Evolutionary conservation across 768 basidiomycete genomes (phyloP), one percentile per base, ranked within the genome.

Genomic region (Pulveroboletus frians): DNA sequence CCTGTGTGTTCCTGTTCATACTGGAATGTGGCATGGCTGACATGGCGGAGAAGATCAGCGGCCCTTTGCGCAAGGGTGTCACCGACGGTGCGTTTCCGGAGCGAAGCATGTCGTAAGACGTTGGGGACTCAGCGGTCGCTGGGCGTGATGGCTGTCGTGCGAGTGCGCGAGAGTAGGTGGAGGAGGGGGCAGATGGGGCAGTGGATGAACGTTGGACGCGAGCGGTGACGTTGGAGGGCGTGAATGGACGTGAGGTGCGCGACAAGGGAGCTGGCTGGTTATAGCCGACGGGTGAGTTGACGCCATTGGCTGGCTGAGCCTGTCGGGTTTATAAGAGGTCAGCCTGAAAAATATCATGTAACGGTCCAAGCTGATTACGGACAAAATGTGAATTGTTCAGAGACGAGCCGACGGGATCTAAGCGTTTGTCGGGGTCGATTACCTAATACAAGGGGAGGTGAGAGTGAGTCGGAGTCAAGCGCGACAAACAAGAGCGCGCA

Each of bases 11-110:
- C 11, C 42, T 42, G 13, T 44, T 27, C 35, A 21, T 3, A 52
- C 55, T 21, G 43, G 49, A 40, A 14, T 67, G 59, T 26, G 60
- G 62, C 6, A 59, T 49, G n/a, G 65, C 45, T 11, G 72, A 69
- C 75, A 77, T 80, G 4, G 82, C 79, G 6, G 81, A 64, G 48
- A 86, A 86, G 29, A 87, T 86, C 20, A 81, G 71, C 1, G 84
- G 83, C 18, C 78, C 79, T 17, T 76, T 77, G 48, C 69, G 71
- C 5, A 65, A 39, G 4, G 61, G 53, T 52, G 55, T 5, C 44
- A 37, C 39, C 46, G 30, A 55, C 46, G 47, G 64, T 5, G 53
- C 1, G 29, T 50, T 45, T 27, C 52, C 59, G 1, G 59, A 52
- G 39, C 62, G 56, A 13, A 61, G 47, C 11, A 59, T 32, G 54